Evolutionary conservation across 2,329 filamentous ascomycete species (phyloP).

Genomic region (Phaeomoniella chlamydospora): DNA sequence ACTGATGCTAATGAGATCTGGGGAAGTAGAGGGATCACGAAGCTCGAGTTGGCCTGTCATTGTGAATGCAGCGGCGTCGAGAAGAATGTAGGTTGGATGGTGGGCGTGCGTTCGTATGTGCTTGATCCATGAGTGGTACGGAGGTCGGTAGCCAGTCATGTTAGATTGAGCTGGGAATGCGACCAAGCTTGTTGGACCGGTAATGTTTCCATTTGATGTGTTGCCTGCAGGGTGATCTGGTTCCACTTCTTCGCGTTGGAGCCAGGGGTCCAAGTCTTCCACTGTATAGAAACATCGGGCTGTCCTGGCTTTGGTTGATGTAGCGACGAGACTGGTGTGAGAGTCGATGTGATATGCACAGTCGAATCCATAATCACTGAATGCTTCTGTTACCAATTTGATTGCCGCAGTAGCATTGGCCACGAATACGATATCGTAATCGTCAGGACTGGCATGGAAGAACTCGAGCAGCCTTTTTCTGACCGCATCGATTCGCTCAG

Average conservation of each 20-base stretch:
- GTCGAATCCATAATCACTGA: constrained; percentile 60
- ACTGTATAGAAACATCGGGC: constrained; percentile 50
- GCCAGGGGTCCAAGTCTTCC: constrained; percentile 51
- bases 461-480: constrained; percentile 58
- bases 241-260: constrained; percentile 24
- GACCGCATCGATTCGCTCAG: constrained; percentile 59
- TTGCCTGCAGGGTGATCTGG: neutral
- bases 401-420: constrained; percentile 84
- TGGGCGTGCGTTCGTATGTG: constrained; percentile 23
- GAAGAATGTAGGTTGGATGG: constrained; percentile 45
- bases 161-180: constrained; percentile 88
- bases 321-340: constrained; percentile 77
- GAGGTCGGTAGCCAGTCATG: constrained; percentile 68
- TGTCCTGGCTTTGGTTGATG: constrained; percentile 57
- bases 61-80: constrained; percentile 72
- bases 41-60: constrained; percentile 67
- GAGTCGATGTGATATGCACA: constrained; percentile 74
- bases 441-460: constrained; percentile 64
- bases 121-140: constrained; percentile 50
- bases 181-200: too few species aligned
- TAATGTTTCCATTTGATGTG: neutral
- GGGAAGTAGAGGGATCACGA: constrained; percentile 41
- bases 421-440: constrained; percentile 83
- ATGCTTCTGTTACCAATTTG: constrained; percentile 69
- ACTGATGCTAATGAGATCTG: constrained; percentile 78